Evolutionary conservation across 2,329 filamentous ascomycete genomes (phyloP), one percentile per base, ranked within the genome.

Genomic region (Microsporum audouinii): DNA sequence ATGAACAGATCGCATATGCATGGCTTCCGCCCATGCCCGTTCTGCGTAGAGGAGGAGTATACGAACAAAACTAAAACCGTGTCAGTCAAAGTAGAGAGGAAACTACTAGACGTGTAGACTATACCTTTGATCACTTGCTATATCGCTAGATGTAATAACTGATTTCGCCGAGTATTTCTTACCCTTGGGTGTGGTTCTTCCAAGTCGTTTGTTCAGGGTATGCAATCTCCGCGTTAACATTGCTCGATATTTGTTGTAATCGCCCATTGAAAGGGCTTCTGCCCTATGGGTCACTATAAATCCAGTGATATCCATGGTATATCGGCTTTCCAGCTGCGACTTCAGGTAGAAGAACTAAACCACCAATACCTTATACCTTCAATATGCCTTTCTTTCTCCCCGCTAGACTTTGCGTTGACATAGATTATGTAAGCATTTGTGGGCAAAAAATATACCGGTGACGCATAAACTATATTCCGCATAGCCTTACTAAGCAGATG

Each of bases 11-110:
- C 95, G 96, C 82, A 96, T 90, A 71, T 88, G 85, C 91, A 97
- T 95, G 62, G 91, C 92, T 73, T 96, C 87, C 41, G 94, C 92
- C 89, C 91, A 97, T 58, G 91, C 89, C 65, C 94, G 84, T 77
- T 99, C 94, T 63, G 91, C 86, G 43, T 85, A 88, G 69, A 96
- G 84, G 61, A 99, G 81, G 36, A 92, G 80, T n/a, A 96, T 80
- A 66, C 88, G 81, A 57, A 86, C 83, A 75, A 86, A 89, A 74
- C 89, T 95, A 67, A 39, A 53, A 69, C 63, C 57, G 62, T 56
- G 34, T 58, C 60, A 59, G 27, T 57, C 56, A 53, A 39, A 56
- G 45, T 3, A 53, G 7, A 53, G 10, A 17, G 8, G 41, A 45
- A 36, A 36, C 23, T 53, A 33, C 43, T 33, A 45, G 12, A n/a